Conservation (phyloP, 169 alveolate species). For the Eimeria brunetti region DNA sequence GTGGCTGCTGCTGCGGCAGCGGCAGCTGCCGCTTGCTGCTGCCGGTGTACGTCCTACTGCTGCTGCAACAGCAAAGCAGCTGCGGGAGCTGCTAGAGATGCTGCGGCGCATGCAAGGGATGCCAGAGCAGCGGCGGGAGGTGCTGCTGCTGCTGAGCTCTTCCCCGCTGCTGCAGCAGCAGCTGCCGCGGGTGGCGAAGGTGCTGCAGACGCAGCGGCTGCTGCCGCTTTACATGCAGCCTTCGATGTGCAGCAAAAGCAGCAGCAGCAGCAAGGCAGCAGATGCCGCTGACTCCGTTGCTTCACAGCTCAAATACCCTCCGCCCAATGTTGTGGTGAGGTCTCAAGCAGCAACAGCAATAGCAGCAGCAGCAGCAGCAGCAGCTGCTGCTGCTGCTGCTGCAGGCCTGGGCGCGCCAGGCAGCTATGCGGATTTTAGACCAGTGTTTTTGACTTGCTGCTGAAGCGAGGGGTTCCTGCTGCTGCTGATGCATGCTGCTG, state of each 20-base stretch:
- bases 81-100: conserved; percentile 23
- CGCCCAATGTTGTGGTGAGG: conserved; percentile 61
- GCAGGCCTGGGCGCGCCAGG: background rate
- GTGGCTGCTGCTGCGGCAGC: conserved; percentile 66
- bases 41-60: conserved; percentile 53
- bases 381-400: conserved; percentile 19
- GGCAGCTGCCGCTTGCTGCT: conserved; percentile 53
- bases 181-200: conserved; percentile 49
- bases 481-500: conserved; percentile 17
- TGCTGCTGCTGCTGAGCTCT: conserved; percentile 51
- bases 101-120: conserved; percentile 24
- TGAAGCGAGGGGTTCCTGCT: too few species aligned
- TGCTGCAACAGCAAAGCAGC: conserved; percentile 32
- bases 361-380: background rate
- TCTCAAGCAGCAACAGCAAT: background rate
- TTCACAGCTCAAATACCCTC: conserved; percentile 27
- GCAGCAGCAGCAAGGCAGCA: conserved; percentile 53
- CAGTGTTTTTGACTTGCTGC: background rate
- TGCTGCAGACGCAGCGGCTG: conserved; percentile 53
- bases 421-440: background rate
- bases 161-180: conserved; percentile 66
- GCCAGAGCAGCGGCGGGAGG: conserved; percentile 49
- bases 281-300: background rate
- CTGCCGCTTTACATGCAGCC: conserved; percentile 57
- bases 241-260: conserved; percentile 1